Base-by-base conservation (phyloP, 208 protist genomes). In the Phytomonas sp. region DNA sequence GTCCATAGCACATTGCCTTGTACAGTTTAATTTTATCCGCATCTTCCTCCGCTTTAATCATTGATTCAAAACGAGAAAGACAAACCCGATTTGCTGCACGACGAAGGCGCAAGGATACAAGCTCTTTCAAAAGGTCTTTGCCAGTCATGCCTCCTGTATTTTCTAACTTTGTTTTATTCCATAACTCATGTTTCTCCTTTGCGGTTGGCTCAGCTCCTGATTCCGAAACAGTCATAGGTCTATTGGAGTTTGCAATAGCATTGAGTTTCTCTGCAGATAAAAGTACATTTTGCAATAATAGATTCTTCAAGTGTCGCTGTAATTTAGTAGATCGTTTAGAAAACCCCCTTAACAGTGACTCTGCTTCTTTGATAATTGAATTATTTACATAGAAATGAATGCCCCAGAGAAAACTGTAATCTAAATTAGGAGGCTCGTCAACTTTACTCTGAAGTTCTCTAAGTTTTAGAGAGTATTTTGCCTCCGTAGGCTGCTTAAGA, bases 21-120 rank as follows among this genome's bases (percentile, higher is more conserved):
- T 49, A 49, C 40, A 23, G 40, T 12, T 49, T 49, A 49, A 49
- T 49, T 49, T 49, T 49, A 12, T 49, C 12, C 12, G 6, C 40
- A 19, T 49, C 40, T 12, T 49, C 40, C 12, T 49, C 40, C 6
- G 40, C 40, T 2, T 49, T 49, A 12, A 75, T 31, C 8, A 45
- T 45, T n/a, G 61, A 59, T 33, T 72, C 59, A 11, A 66, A 65
- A 11, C 42, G 60, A 3, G 66, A 29, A 23, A 76, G 71, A 14
- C 76, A 72, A 19, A 68, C 60, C 40, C 69, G 76, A 62, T 77
- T 74, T 56, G 60, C 64, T 14, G 77, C 77, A 26, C 77, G 77
- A 29, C 77, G 77, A 70, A 81, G 69, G 29, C 77, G 77, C 42
- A 75, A 68, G 11, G 60, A 29, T 29, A 71, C 56, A 52, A 81